Percentiles rank a stretch among this genome's conserved stretches.
Evolutionary conservation across 805 yeast species (phyloP).

Genomic region (Lachancea sp.): DNA sequence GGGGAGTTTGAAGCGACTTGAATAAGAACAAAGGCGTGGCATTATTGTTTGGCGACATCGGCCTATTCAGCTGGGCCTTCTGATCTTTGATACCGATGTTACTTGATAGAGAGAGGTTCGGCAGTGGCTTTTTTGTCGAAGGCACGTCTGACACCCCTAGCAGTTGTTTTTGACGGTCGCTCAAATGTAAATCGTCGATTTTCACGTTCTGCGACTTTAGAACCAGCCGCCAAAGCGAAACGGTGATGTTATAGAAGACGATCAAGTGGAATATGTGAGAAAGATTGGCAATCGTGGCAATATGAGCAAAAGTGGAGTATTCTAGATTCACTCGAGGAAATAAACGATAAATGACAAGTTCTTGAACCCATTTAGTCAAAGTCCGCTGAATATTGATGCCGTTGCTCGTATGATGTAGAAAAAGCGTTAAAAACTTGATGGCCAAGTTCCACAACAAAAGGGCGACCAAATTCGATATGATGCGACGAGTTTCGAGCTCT

Average conservation of each 20-base stretch:
- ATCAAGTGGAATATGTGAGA: slow-evolving; percentile 25
- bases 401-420: slow-evolving; percentile 14
- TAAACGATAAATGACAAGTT: slow-evolving; percentile 4
- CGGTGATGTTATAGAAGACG: slow-evolving; percentile 27
- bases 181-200: slow-evolving; percentile 31
- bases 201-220: slow-evolving; percentile 26
- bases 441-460: slow-evolving; percentile 29
- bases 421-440: slow-evolving; percentile 16
- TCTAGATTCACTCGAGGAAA: slow-evolving; percentile 8
- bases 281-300: slow-evolving; percentile 15
- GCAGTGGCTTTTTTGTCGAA: background rate
- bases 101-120: background rate
- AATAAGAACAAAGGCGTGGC: slow-evolving; percentile 20
- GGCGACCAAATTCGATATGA: slow-evolving; percentile 31
- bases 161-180: slow-evolving; percentile 30
- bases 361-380: slow-evolving; percentile 2
- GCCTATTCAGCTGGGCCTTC: too few species aligned
- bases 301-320: slow-evolving; percentile 2
- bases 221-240: slow-evolving; percentile 29
- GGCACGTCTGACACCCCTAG: slow-evolving; percentile 25
- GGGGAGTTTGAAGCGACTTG: slow-evolving; percentile 25
- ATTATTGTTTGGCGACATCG: background rate
- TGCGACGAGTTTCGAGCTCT: slow-evolving; percentile 34
- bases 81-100: too few species aligned
- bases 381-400: slow-evolving; percentile 13